Evolutionary conservation across 192 early-diverging fungal species (phyloP), one percentile per base, ranked within the genome.

Genomic region (Geranomyces michiganensis): DNA sequence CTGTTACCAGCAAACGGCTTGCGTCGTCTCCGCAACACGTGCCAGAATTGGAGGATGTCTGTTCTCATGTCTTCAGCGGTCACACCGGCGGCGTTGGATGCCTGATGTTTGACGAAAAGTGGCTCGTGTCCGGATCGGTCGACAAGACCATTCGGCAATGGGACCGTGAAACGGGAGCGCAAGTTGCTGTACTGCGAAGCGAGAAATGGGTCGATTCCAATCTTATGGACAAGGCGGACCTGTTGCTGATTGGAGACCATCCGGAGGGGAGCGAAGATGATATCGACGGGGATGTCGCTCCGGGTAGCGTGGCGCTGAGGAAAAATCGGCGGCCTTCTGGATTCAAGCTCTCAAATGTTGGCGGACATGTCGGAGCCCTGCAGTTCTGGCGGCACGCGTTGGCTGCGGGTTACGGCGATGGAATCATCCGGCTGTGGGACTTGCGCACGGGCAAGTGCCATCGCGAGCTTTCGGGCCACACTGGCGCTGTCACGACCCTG

Each of bases 91-190:
- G 75, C n/a, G 68, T 82, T 10, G 59, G 69, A 13, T 82, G 78
- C 33, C 49, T 82, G 46, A 75, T 77, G 73, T 82, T 82, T 71
- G 71, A 82, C 59, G 71, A 76, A 21, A 8, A 31, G 46, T 62
- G 53, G 68, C 64, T 82, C 5, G 33, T 82, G 15, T 59, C 24
- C 67, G 81, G 81, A 12, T 65, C 56, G 12, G 74, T 70, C 14
- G 81, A 82, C 70, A 82, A 80, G 67, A 80, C 78, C 24, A 66
- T 82, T 27, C 64, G 74, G 5, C 77, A 77, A 26, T 82, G 81
- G 81, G 81, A 82, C 64, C 70, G 76, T 22, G 73, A 66, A 33
- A 81, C 80, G 9, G 80, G 80, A 14, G 43, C 55, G 7, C 62
- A 67, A 32, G 58, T 81, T n/a, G 65, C 76, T 19, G 59, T 72